Base-by-base conservation (phyloP, 2,329 filamentous ascomycete species). In the Aspergillus caelatus region DNA sequence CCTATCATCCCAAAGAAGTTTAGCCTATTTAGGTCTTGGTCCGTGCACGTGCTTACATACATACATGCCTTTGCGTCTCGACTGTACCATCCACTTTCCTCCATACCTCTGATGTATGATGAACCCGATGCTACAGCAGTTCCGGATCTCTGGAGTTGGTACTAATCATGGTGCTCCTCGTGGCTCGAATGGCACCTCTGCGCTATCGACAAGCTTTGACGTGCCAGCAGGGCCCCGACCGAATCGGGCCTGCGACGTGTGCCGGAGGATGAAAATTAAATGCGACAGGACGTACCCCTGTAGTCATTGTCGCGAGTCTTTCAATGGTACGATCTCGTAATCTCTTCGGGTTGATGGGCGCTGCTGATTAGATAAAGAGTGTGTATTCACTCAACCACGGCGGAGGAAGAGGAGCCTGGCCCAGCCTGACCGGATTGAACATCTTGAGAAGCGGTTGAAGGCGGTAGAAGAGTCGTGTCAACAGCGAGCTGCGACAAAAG, bases 261-360 rank as follows among this genome's bases (percentile, higher is more conserved):
- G 52, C 23, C 52, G 52, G 11, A 55, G 52, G n/a, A 55, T 55
- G 52, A 55, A 55, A 55, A 55, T 55, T n/a, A 55, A 55, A 55
- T 55, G 52, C 3, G 34, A 55, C 34, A 23, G 52, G 52, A 39
- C 10, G 12, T 26, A 39, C 23, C 52, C 52, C 7, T 55, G 52
- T 10, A 39, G n/a, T 3, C 52, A 55, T 14, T 55, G 52, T 19
- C 30, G n/a, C 26, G n/a, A 55, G 21, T 21, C 34, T 19, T 55
- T 55, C 14, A 55, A 55, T n/a, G 52, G 52, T 55, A 55, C 3
- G 6, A 19, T n/a, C 3, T 26, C 16, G 19, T 14, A 26, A 19
- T 9, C 9, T 39, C n/a, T 6, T n/a, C 1, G 5, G 21, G 23
- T 26, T 55, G 21, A 16, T 26, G 7, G 14, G 10, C n/a, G 32